These are phyloP conservation scores for Tylopilus plumbeoviolaceoides DNA, from an alignment of 768 basidiomycete species.

Conservation along the genomic window DNA sequence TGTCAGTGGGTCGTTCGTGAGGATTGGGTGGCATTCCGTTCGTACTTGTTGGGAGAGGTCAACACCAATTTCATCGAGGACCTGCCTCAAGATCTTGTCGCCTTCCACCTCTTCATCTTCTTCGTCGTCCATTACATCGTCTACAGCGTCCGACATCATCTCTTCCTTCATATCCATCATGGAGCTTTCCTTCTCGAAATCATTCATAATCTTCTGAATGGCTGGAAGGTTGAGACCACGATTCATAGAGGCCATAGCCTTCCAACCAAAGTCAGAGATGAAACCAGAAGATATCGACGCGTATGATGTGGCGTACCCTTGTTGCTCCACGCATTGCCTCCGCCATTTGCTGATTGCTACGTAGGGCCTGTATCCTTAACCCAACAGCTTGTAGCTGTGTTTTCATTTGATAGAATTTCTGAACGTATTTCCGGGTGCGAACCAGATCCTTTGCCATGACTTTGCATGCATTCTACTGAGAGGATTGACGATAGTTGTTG, in stretches of 20 bases:
- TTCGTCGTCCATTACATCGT: constrained; percentile 95
- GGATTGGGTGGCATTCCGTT: neutral
- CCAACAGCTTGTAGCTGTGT: constrained; percentile 97
- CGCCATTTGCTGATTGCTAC: constrained; percentile 99
- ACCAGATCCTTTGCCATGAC: constrained; percentile 99
- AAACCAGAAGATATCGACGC: neutral
- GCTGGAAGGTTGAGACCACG: constrained; percentile 90
- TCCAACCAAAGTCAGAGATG: constrained; percentile 5
- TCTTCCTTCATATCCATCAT: constrained; percentile 99
- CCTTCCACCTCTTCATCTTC: constrained; percentile 95
- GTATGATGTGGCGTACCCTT: constrained; percentile 54
- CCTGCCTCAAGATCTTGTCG: constrained; percentile 92
- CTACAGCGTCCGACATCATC: constrained; percentile 99
- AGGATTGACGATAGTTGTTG: constrained; percentile 15
- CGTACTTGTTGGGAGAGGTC: constrained; percentile 78
- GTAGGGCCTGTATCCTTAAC: constrained; percentile 89
- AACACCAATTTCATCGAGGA: constrained; percentile 96
- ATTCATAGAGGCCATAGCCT: constrained; percentile 99
- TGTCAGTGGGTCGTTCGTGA: constrained; percentile 5
- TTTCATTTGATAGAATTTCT: constrained; percentile 99
- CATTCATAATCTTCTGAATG: constrained; percentile 95
- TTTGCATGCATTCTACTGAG: constrained; percentile 88
- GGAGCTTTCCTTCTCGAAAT: constrained; percentile 95
- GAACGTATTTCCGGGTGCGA: constrained; percentile 88
- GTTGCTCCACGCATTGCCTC: constrained; percentile 99